Evolutionary conservation across 108 stramenopile species (phyloP).

Genomic region (Pseudonitzschia delicatissima): DNA sequence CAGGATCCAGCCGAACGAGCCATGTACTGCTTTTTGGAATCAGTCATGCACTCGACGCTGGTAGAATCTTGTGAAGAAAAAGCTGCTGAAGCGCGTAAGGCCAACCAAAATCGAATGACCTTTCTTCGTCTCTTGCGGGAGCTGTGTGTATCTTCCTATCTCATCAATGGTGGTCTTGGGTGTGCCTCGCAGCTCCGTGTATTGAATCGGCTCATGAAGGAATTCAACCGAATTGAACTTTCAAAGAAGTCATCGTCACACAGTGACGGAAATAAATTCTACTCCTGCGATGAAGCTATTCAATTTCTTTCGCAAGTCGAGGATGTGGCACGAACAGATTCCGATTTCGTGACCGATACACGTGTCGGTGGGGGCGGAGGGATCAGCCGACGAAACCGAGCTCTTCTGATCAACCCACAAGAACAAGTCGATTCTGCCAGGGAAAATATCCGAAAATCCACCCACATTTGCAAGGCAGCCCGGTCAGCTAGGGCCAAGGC

Average conservation of each 20-base stretch:
- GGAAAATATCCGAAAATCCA: not conserved
- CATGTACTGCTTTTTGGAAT: slow-evolving; percentile 59
- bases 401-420: slow-evolving; percentile 23
- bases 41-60: slow-evolving; percentile 20
- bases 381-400: slow-evolving; percentile 27
- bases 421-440: slow-evolving; percentile 20
- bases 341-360: slow-evolving; percentile 38
- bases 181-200: slow-evolving; percentile 4
- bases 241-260: not conserved
- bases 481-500: slow-evolving; percentile 28
- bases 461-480: not conserved
- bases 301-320: slow-evolving; percentile 29
- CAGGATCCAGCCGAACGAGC: slow-evolving; percentile 53
- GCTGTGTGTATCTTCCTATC: slow-evolving; percentile 2
- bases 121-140: slow-evolving; percentile 21
- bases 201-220: slow-evolving; percentile 11
- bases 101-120: not conserved
- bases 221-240: slow-evolving; percentile 1
- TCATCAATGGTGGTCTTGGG: slow-evolving; percentile 22
- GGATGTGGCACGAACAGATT: slow-evolving; percentile 13
- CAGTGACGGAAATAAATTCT: slow-evolving; percentile 5
- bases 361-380: slow-evolving; percentile 39
- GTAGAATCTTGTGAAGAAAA: not conserved
- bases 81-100: not conserved
- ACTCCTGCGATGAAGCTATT: slow-evolving; percentile 37